Evolutionary conservation across 2,329 filamentous ascomycete species (phyloP), one percentile per base, ranked within the genome.

Genomic region (Pseudogymnoascus sp.): DNA sequence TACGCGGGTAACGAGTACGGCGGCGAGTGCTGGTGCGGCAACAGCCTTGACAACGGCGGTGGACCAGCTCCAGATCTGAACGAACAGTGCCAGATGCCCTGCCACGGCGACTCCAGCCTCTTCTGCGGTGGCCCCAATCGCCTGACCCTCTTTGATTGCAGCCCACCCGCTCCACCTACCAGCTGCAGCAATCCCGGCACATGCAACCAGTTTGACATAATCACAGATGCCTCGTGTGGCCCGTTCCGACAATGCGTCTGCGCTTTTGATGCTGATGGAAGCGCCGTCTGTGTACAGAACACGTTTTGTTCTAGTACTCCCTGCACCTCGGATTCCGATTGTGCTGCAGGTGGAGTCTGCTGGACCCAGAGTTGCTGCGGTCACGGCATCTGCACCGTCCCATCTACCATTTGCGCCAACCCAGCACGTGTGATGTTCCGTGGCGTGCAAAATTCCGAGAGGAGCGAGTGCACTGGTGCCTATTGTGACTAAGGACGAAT

Each of bases 1-100:
- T 72, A 80, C 75, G 73, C 74, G 61, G 80, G 79, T 38, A 70
- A 79, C 22, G 79, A 82, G 67, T 81, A 81, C 66, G 73, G 73
- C 52, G 69, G 75, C 5, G 77, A 80, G 67, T 80, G 74, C 64
- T 78, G 69, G 19, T 63, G 62, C 38, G 62, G 62, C 6, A 28
- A 35, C 60, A 30, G 19, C 22, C 49, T 64, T 41, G 28, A 25
- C 33, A 35, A 42, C 25, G 19, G 16, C 11, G 33, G 58, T 38
- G 42, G 41, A 36, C 63, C 63, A 25, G 64, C 64, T 25, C 58
- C 61, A 8, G 63, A 66, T 60, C 63, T 63, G 82, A 83, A 1
- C 79, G 73, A 23, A 74, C 69, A 14, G 16, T 66, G 65, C 30
- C 52, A 65, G 28, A 66, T 66, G 63, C 22, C 39, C 16, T 66